A percentile compares a stretch with the other conserved stretches of the same genome.
phyloP scores from a whole-genome alignment of 768 basidiomycete genomes.

The Naematelia aurantialba region DNA sequence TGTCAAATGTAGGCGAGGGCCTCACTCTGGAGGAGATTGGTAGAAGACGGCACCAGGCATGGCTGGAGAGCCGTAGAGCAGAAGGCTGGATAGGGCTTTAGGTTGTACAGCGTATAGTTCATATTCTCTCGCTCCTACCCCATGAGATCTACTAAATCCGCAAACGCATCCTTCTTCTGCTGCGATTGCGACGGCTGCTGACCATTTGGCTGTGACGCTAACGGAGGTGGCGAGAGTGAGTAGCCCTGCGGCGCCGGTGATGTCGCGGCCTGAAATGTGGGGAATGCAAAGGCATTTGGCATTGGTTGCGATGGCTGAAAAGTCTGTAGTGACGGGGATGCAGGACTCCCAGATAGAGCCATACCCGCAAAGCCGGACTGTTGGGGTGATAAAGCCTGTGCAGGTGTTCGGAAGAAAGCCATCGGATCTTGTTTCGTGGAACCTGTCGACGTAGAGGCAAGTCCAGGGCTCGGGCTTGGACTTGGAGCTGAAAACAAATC shows the following conservation, averaged over 20 bases:
- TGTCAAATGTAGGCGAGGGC: conserved; percentile 3
- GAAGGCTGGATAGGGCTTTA: not conserved
- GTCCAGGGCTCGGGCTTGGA: conserved; percentile 17
- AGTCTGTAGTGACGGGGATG: not conserved
- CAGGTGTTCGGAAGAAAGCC: conserved; percentile 43
- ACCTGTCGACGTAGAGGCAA: conserved; percentile 6
- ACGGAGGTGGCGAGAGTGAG: conserved; percentile 28
- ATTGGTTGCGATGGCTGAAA: conserved; percentile 4
- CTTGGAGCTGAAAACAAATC: conserved; percentile 45
- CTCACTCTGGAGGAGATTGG: conserved; percentile 38
- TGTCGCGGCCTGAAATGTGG: conserved; percentile 12
- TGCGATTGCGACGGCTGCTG: conserved; percentile 9
- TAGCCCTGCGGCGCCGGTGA: conserved; percentile 20
- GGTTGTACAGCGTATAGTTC: no score
- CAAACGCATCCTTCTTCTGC: conserved; percentile 51
- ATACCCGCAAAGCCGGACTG: conserved; percentile 2
- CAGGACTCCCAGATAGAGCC: not conserved
- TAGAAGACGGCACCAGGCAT: conserved; percentile 31
- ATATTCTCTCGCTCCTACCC: no score
- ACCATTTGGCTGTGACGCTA: conserved; percentile 11
- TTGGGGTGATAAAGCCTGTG: conserved; percentile 8
- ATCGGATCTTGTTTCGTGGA: conserved; percentile 43
- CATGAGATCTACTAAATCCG: conserved; percentile 50
- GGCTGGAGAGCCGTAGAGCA: conserved; percentile 7
- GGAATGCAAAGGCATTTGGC: not conserved